phyloP scores from a whole-genome alignment of 768 basidiomycete genomes.

The Hebeloma cylindrosporum region DNA sequence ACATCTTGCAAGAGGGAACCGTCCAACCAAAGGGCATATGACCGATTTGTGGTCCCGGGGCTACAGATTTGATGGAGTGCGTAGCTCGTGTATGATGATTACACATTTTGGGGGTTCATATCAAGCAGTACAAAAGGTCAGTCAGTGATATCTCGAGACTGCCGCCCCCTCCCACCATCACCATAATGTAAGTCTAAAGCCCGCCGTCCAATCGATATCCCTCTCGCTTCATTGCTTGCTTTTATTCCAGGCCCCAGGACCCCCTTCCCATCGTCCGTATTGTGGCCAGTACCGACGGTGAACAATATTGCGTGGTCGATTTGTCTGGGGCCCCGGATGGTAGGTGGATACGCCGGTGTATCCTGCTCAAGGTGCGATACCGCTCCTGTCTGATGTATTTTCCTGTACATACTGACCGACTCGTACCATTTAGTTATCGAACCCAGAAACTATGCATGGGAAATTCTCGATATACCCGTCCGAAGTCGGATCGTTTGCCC shows the following conservation, averaged over 20 bases:
- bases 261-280: constrained; percentile 41
- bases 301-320: constrained; percentile 50
- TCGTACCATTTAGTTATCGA: constrained; percentile 37
- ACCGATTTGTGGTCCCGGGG: constrained; percentile 24
- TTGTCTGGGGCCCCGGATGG: constrained; percentile 47
- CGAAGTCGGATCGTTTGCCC: constrained; percentile 45
- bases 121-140: constrained; percentile 25
- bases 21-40: constrained; percentile 25
- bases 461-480: constrained; percentile 47
- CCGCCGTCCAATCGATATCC: too few species aligned
- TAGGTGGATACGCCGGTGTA: constrained; percentile 43
- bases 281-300: constrained; percentile 49
- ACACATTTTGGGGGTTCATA: constrained; percentile 24
- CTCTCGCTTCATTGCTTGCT: neutral
- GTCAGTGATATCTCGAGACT: constrained; percentile 13
- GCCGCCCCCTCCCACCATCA: constrained; percentile 9
- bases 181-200: constrained; percentile 20
- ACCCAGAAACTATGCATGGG: constrained; percentile 39
- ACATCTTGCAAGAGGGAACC: constrained; percentile 17
- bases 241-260: constrained; percentile 19
- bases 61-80: constrained; percentile 26
- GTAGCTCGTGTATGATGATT: constrained; percentile 22
- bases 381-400: too few species aligned
- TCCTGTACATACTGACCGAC: neutral
- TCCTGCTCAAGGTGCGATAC: constrained; percentile 41